Evolutionary conservation across 2,329 filamentous ascomycete genomes (phyloP).

Genomic region (Talaromyces marneffei): DNA sequence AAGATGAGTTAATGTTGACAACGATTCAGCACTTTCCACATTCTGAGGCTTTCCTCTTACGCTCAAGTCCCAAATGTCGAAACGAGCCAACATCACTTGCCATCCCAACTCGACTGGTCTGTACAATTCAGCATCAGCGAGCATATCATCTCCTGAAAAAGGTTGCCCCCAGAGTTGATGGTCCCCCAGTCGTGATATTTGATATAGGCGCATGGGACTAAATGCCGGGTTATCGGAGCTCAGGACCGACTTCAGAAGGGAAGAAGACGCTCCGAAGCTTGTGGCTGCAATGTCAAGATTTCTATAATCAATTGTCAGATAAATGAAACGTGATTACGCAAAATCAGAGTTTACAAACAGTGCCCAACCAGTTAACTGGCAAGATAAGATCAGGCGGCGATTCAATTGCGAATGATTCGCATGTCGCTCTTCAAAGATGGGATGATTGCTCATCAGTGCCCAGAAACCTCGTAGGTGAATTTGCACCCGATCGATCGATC

Average conservation of each 20-base stretch:
- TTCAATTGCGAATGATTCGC: neutral
- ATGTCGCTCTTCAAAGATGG: neutral
- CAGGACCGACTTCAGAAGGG: neutral
- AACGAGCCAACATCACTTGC: conserved; percentile 1
- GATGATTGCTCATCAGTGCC: neutral
- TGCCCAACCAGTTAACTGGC: conserved; percentile 6
- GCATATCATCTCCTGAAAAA: neutral
- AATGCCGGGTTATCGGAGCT: neutral
- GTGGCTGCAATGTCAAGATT: conserved; percentile 4
- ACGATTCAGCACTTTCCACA: neutral
- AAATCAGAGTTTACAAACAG: neutral
- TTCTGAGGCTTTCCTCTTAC: neutral
- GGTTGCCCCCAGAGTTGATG: neutral
- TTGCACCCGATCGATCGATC: neutral
- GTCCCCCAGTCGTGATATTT: neutral
- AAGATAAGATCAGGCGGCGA: conserved; percentile 4
- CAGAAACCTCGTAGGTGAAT: conserved; percentile 2
- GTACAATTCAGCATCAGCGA: conserved; percentile 1
- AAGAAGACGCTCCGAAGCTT: neutral
- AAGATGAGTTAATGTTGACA: neutral
- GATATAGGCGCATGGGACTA: neutral
- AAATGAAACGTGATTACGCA: too few species aligned
- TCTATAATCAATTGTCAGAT: neutral
- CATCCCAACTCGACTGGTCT: conserved; percentile 1
- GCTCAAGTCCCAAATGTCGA: neutral